phyloP scores from a whole-genome alignment of 306 rosid genomes.

The Rosa lucieae region DNA sequence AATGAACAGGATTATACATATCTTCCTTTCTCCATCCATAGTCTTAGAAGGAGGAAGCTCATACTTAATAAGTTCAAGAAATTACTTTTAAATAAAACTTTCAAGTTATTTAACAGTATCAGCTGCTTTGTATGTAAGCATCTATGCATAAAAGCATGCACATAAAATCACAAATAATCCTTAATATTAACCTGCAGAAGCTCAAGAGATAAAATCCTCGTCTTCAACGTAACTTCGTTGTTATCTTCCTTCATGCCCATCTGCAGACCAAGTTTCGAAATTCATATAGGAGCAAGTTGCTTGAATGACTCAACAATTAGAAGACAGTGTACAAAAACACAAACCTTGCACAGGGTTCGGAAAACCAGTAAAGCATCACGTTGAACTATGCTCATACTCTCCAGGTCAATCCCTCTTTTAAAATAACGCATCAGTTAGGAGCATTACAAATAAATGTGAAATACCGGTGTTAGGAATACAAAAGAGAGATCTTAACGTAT shows the following conservation, averaged over 20 bases:
- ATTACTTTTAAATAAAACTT: neutral
- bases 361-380: constrained; percentile 92
- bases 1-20: neutral
- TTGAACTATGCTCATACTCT: constrained; percentile 84
- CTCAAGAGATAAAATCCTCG: constrained; percentile 96
- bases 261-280: constrained; percentile 45
- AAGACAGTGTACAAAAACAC: constrained; percentile 35
- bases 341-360: constrained; percentile 98
- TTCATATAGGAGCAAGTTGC: constrained; percentile 25
- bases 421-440: constrained; percentile 37
- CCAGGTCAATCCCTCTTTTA: constrained; percentile 92
- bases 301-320: constrained; percentile 14
- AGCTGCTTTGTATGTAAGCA: neutral
- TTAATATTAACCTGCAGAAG: constrained; percentile 79
- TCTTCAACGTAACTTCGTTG: constrained; percentile 90
- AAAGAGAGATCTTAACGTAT: constrained; percentile 21
- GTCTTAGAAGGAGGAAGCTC: neutral
- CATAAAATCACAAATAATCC: constrained; percentile 28
- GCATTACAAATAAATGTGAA: constrained; percentile 17
- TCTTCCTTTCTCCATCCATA: neutral
- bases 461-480: constrained; percentile 7
- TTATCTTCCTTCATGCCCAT: constrained; percentile 99
- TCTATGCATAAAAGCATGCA: constrained; percentile 5
- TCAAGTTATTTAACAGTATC: neutral
- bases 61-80: neutral